Conservation (phyloP, 106 monocot species). For the Allium sativum region DNA sequence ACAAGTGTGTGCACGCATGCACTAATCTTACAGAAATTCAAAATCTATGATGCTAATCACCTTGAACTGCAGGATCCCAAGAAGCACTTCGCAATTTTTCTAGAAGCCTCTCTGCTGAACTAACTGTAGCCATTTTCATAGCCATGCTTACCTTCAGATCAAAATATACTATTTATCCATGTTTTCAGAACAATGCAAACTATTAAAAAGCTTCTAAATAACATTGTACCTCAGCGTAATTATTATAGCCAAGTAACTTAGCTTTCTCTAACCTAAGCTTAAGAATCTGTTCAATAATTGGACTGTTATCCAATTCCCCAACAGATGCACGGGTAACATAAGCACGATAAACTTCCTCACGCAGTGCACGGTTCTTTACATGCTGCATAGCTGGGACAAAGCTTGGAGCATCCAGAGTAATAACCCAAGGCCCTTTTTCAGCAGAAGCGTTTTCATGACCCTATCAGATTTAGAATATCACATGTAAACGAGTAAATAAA, state of each 20-base stretch:
- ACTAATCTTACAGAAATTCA: neutral
- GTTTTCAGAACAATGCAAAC: no score
- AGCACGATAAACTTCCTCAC: constrained; percentile 93
- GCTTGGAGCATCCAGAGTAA: constrained; percentile 90
- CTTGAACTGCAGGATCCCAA: constrained; percentile 89
- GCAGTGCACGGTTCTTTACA: constrained; percentile 64
- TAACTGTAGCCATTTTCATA: constrained; percentile 91
- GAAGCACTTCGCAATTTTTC: constrained; percentile 93
- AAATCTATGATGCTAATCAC: constrained; percentile 10
- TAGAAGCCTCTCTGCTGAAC: constrained; percentile 73
- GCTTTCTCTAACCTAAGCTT: constrained; percentile 82
- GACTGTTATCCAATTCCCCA: constrained; percentile 83
- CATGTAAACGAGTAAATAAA: neutral
- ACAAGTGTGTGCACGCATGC: neutral
- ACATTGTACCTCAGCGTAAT: constrained; percentile 79
- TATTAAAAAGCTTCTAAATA: no score
- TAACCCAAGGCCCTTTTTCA: constrained; percentile 93
- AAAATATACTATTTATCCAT: neutral
- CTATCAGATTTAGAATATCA: constrained; percentile 25
- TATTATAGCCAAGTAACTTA: constrained; percentile 88
- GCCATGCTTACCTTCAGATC: constrained; percentile 83
- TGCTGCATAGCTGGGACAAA: constrained; percentile 91
- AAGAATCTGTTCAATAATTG: constrained; percentile 68
- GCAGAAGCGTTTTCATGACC: constrained; percentile 96
- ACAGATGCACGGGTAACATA: constrained; percentile 68